These are phyloP conservation scores for Clonostachys rhizophaga DNA, from an alignment of 2,329 filamentous ascomycete genomes.

Conservation along the genomic window DNA sequence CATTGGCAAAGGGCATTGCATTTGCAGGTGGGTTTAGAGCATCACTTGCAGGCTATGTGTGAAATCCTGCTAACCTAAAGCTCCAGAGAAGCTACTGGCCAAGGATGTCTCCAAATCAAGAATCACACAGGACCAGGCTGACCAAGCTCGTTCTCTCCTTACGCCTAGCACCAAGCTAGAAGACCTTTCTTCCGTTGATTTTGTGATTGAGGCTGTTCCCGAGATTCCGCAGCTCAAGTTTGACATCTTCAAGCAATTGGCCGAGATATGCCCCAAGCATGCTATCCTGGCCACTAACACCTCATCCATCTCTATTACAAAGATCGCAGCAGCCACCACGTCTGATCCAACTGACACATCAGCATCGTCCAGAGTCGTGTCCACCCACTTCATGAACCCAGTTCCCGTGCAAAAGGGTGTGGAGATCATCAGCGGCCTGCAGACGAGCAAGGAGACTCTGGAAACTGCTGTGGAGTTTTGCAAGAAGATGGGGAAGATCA, in stretches of 20 bases:
- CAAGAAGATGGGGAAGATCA: slow-evolving; percentile 87
- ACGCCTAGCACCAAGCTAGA: slow-evolving; percentile 69
- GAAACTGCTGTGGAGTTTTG: slow-evolving; percentile 82
- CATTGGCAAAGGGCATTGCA: slow-evolving; percentile 81
- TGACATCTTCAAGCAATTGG: slow-evolving; percentile 79
- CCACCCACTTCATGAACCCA: slow-evolving; percentile 99
- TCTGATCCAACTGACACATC: slow-evolving; percentile 74
- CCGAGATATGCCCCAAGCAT: slow-evolving; percentile 75
- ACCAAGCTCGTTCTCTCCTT: slow-evolving; percentile 66
- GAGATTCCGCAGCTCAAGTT: slow-evolving; percentile 86
- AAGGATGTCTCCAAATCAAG: slow-evolving; percentile 90
- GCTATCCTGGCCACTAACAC: slow-evolving; percentile 96
- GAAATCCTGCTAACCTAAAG: neutral
- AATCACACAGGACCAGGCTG: slow-evolving; percentile 77
- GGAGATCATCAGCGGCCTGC: slow-evolving; percentile 92
- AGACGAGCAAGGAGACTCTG: slow-evolving; percentile 80
- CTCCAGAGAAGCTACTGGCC: slow-evolving; percentile 74
- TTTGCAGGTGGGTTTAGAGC: slow-evolving; percentile 64
- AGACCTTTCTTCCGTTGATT: slow-evolving; percentile 78
- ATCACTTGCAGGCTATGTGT: too few species aligned
- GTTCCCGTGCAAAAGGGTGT: slow-evolving; percentile 96
- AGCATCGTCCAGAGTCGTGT: slow-evolving; percentile 82
- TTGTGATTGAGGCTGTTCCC: slow-evolving; percentile 95
- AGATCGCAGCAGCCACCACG: slow-evolving; percentile 84
- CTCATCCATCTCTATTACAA: slow-evolving; percentile 96